Percentiles rank a stretch among this genome's conserved stretches.
phyloP scores from a whole-genome alignment of 2,329 filamentous ascomycete genomes.

The Lasiodiplodia gonubiensis region DNA sequence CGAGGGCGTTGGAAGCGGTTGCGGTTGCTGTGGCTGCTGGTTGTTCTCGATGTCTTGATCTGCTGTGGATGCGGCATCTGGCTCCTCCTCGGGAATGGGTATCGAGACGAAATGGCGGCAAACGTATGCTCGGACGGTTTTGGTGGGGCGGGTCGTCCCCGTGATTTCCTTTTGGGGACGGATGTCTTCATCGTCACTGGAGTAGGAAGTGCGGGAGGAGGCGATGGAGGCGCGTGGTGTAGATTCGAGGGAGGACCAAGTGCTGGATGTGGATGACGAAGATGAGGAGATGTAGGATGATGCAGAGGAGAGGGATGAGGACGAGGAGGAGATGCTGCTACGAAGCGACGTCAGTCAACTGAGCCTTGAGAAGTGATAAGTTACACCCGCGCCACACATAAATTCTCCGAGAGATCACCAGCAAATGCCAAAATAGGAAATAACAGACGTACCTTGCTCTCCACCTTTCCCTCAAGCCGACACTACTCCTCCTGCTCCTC shows the following conservation, averaged over 20 bases:
- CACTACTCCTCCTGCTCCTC: slow-evolving; percentile 3
- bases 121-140: slow-evolving; percentile 4
- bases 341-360: not conserved
- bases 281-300: not conserved
- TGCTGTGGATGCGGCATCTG: not conserved
- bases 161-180: not conserved
- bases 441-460: slow-evolving; percentile 3
- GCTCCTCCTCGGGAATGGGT: not conserved
- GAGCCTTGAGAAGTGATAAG: not conserved
- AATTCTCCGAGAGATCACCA: not conserved
- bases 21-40: not conserved
- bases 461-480: slow-evolving; percentile 5
- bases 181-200: not conserved
- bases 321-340: not conserved
- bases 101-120: slow-evolving; percentile 10
- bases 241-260: slow-evolving; percentile 5
- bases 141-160: not conserved
- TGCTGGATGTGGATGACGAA: not conserved
- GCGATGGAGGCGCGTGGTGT: slow-evolving; percentile 8
- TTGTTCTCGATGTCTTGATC: not conserved
- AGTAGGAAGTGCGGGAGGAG: slow-evolving; percentile 2
- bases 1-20: not conserved
- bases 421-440: not conserved
- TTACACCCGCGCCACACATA: not conserved
- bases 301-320: not conserved